Evolutionary conservation across 2,329 filamentous ascomycete species (phyloP).

Genomic region (Lasiodiplodia theobromae): DNA sequence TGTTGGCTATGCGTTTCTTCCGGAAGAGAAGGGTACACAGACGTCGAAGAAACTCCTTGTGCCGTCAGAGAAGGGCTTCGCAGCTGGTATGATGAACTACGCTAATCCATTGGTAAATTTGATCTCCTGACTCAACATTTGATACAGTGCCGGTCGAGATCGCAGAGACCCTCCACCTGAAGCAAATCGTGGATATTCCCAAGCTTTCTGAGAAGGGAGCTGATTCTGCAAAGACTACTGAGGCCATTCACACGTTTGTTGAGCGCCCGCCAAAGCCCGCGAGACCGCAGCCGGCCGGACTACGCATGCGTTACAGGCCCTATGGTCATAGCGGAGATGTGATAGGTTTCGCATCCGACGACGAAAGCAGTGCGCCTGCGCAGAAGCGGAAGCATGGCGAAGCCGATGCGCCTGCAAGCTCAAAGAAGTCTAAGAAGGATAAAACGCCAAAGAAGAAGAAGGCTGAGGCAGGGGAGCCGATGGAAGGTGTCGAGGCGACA

Average conservation of each 20-base stretch:
- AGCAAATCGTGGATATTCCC: slow-evolving; percentile 66
- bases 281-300: slow-evolving; percentile 70
- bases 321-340: slow-evolving; percentile 63
- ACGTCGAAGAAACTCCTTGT: slow-evolving; percentile 67
- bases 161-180: slow-evolving; percentile 69
- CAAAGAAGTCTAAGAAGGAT: slow-evolving; percentile 40
- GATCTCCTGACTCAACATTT: slow-evolving; percentile 11
- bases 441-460: slow-evolving; percentile 28
- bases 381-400: slow-evolving; percentile 49
- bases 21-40: slow-evolving; percentile 58
- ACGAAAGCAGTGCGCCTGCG: slow-evolving; percentile 49
- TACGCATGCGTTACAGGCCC: slow-evolving; percentile 72
- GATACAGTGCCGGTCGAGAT: slow-evolving; percentile 48
- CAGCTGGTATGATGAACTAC: slow-evolving; percentile 55
- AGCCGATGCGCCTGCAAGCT: slow-evolving; percentile 37
- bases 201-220: slow-evolving; percentile 50
- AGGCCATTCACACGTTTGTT: slow-evolving; percentile 51
- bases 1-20: slow-evolving; percentile 66
- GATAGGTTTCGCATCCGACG: slow-evolving; percentile 50
- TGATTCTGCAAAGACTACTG: slow-evolving; percentile 48
- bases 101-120: neutral
- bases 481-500: slow-evolving; percentile 31
- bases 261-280: slow-evolving; percentile 60
- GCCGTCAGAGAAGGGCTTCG: slow-evolving; percentile 64
- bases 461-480: slow-evolving; percentile 20